These are phyloP conservation scores for Larix sibirica DNA, from an alignment of 83 land plant species.

Conservation along the genomic window DNA sequence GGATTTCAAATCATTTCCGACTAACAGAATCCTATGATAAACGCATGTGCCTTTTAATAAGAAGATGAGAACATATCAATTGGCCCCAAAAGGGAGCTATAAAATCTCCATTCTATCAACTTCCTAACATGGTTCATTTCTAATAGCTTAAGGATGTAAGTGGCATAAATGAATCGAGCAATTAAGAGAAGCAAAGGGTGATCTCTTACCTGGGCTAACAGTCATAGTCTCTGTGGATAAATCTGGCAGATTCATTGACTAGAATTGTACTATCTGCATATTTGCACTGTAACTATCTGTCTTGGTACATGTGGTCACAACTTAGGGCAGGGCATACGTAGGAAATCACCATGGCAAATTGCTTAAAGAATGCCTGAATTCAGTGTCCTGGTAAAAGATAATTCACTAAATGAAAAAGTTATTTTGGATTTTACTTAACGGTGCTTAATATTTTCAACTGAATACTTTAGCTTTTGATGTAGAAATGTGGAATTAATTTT, in stretches of 20 bases:
- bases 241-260: background rate
- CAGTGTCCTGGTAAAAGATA: no score
- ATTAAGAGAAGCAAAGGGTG: background rate
- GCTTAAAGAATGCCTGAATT: no score
- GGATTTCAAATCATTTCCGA: background rate
- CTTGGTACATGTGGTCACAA: background rate
- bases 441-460: background rate
- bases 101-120: background rate
- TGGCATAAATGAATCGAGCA: background rate
- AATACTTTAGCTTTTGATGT: background rate
- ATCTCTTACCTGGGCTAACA: background rate
- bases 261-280: no score
- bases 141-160: background rate
- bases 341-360: background rate
- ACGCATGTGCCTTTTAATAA: background rate
- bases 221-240: background rate
- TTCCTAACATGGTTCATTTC: background rate
- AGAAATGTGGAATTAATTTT: background rate
- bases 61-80: background rate
- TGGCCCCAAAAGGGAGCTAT: background rate
- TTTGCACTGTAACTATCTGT: no score
- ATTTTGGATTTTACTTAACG: background rate
- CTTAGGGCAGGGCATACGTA: background rate
- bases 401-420: background rate
- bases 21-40: background rate